Evolutionary conservation across 306 rosid species (phyloP).

Genomic region (Citrullus colocynthis): DNA sequence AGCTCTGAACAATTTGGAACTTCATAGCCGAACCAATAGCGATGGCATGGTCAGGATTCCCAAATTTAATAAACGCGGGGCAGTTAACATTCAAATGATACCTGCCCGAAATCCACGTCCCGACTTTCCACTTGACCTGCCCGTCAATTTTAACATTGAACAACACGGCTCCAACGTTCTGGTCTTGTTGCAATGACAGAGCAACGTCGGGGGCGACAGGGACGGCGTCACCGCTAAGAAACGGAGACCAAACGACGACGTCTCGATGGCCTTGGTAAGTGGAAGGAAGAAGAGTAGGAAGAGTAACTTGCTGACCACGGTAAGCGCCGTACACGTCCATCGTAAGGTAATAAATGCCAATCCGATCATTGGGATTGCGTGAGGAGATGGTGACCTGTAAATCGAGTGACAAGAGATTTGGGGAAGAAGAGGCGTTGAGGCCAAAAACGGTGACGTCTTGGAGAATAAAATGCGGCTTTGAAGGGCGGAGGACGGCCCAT

Average conservation of each 20-base stretch:
- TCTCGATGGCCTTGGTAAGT: conserved; percentile 62
- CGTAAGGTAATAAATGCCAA: conserved; percentile 40
- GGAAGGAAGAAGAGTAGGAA: conserved; percentile 25
- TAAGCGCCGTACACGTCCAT: conserved; percentile 39
- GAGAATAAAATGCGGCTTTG: conserved; percentile 46
- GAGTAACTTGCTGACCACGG: conserved; percentile 49
- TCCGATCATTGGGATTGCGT: conserved; percentile 44
- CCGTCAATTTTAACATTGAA: conserved; percentile 45
- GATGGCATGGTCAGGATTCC: conserved; percentile 1
- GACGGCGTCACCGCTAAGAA: conserved; percentile 26
- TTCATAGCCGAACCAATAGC: conserved; percentile 28
- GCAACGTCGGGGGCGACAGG: conserved; percentile 42
- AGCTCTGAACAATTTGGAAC: conserved; percentile 42
- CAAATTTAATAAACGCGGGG: conserved; percentile 51
- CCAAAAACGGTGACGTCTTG: conserved; percentile 55
- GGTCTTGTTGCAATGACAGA: conserved; percentile 31
- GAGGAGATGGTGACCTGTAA: conserved; percentile 47
- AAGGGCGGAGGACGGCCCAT: conserved; percentile 46
- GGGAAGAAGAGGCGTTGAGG: conserved; percentile 33
- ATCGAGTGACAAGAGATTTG: conserved; percentile 24
- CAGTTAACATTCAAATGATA: conserved; percentile 48
- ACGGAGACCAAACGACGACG: conserved; percentile 60
- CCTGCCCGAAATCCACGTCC: conserved; percentile 50
- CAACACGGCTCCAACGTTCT: conserved; percentile 23
- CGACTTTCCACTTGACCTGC: conserved; percentile 64